Evolutionary conservation across 2,329 filamentous ascomycete genomes (phyloP).

Genomic region (Aspergillus cejpii): DNA sequence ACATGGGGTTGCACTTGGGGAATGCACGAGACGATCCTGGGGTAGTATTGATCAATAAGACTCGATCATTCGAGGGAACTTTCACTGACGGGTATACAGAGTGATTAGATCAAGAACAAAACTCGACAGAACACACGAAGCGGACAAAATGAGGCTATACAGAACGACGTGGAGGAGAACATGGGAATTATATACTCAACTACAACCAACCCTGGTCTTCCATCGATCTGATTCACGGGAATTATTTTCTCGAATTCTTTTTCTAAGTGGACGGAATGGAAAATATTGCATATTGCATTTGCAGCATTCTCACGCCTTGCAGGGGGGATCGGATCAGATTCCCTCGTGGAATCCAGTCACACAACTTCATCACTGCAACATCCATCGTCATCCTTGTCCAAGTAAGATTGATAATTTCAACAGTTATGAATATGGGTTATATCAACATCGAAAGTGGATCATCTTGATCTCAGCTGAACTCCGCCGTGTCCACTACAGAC

Average conservation of each 20-base stretch:
- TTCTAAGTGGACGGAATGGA: background rate
- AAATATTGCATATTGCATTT: background rate
- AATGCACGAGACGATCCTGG: background rate
- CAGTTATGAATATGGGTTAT: no score
- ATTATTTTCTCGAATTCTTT: background rate
- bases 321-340: no score
- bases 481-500: no score
- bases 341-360: background rate
- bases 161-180: background rate
- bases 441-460: no score
- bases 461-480: no score
- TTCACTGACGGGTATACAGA: background rate
- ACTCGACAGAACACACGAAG: conserved; percentile 1
- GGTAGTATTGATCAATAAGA: background rate
- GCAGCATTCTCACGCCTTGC: background rate
- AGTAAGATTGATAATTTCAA: no score
- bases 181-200: background rate
- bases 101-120: background rate
- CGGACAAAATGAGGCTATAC: background rate
- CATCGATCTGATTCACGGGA: background rate
- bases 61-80: background rate
- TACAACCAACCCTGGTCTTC: background rate
- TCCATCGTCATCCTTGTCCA: no score
- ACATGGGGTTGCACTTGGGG: background rate
- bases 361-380: no score